Evolutionary conservation across 23 red algal genomes (phyloP), one percentile per base, ranked within the genome.

Genomic region (Chondrus crispus): DNA sequence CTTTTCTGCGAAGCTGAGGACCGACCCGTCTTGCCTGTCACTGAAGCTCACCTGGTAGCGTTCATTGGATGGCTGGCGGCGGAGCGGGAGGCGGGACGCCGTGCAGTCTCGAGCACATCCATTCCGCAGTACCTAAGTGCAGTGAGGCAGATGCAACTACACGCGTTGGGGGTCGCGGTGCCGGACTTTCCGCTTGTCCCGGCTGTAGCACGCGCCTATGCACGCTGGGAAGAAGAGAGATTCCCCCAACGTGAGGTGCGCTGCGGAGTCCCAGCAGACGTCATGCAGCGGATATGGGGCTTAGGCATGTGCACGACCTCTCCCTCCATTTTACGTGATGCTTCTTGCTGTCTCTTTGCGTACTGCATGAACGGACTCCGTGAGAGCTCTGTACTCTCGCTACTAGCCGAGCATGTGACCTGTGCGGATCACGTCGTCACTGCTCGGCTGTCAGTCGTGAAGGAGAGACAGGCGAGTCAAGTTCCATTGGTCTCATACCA

Each of bases 91-190:
- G 33, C 62, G 11, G 82, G 82, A 0, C 0, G 1, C 8, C 58
- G 53, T 46, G 20, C 36, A 0, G 32, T 69, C 16, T 48, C 58
- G 40, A 26, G 52, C 8, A 35, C 55, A 0, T 86, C 82, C 24
- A 9, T 86, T 3, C 41, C 40, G 11, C 82, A 86, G 82, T 72
- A 72, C 82, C 16, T 86, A 3, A 72, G 62, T 29, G 82, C 82
- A 2, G 62, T 86, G 4, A 37, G 58, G 3, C 82, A 85, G 28
- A 49, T 72, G 37, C 82, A 85, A 40, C 42, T 72, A 9, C 3
- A 36, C 41, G 11, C 52, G 36, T 50, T 20, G 12, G 19, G 82
- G 4, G 45, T 19, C 6, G 40, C 62, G 19, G 63, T 86, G 26
- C 62, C 40, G 0, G 19, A 40, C 8, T 71, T 50, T 16, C 82